Evolutionary conservation across 176 grass and related monocot genomes (phyloP), one percentile per base, ranked within the genome.

Genomic region (Oryza rufipogon): DNA sequence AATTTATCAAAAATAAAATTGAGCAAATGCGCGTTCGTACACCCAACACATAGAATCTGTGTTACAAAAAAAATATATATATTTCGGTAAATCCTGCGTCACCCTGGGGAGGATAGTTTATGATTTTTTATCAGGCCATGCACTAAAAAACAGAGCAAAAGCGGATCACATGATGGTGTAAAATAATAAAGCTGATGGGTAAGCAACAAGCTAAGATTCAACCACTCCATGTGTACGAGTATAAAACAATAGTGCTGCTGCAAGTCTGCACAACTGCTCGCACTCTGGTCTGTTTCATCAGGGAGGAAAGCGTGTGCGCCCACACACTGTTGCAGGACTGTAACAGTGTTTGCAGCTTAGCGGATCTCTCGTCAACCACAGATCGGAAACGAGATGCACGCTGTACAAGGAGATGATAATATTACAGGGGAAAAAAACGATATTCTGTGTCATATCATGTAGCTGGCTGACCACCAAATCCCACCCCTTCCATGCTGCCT

Each of bases 331-430:
- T 28, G 19, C 32, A 1, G 22, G 4, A 45, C 11, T 6, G 61
- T 0, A 32, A 20, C 52, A 20, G 15, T 56, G 11, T 54, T 14
- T 14, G 60, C 25, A n/a, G 22, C 8, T 36, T 5, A 36, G 60
- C 8, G n/a, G 2, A 36, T 13, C 23, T 70, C 16, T 54, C 34
- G 83, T 77, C 74, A 70, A 70, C 66, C 48, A 22, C 48, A 54
- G 16, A 78, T 77, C 39, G 25, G 23, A 4, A 77, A 85, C 74
- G 74, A 68, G 66, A 61, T 70, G 16, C 83, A 85, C 38, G 83
- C 44, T 15, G 73, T 4, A 11, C 19, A 65, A 36, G 20, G 13
- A 51, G 38, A 3, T 41, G 13, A 32, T 10, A 13, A n/a, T 1
- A 10, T 8, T 5, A 32, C 30, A 32, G 30, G 30, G n/a, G 4